These are phyloP conservation scores for Suillus variegatus DNA, from an alignment of 768 basidiomycete species.

Conservation along the genomic window DNA sequence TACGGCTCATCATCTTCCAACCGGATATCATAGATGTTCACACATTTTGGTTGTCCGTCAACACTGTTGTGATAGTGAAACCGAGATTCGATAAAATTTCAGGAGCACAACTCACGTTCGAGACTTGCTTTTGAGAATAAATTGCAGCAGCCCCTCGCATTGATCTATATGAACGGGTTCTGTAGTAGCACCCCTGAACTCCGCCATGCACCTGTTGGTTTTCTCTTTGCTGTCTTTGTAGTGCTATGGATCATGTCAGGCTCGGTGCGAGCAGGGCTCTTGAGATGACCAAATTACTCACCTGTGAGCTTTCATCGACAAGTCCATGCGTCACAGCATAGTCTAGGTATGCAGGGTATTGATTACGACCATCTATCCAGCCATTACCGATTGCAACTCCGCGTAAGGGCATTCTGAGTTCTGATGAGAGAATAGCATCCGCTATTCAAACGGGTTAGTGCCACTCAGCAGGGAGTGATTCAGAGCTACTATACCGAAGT, in stretches of 20 bases:
- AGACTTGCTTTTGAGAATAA: slow-evolving; percentile 33
- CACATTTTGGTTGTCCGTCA: slow-evolving; percentile 71
- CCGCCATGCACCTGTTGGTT: slow-evolving; percentile 60
- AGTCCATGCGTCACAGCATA: slow-evolving; percentile 81
- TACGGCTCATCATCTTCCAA: slow-evolving; percentile 81
- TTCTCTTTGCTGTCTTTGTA: slow-evolving; percentile 59
- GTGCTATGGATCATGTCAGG: slow-evolving; percentile 38
- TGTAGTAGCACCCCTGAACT: slow-evolving; percentile 38
- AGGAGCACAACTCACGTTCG: slow-evolving; percentile 24
- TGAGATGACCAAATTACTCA: slow-evolving; percentile 32
- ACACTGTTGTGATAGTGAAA: slow-evolving; percentile 43
- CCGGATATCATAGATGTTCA: slow-evolving; percentile 95
- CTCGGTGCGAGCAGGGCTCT: slow-evolving; percentile 2
- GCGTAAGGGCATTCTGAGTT: slow-evolving; percentile 60
- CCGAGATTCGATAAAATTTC: background rate
- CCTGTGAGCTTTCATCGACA: slow-evolving; percentile 69
- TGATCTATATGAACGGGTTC: slow-evolving; percentile 55
- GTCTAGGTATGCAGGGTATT: slow-evolving; percentile 90
- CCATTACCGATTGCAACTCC: slow-evolving; percentile 96
- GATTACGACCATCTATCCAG: slow-evolving; percentile 89
- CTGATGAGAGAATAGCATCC: slow-evolving; percentile 68
- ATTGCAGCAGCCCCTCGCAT: slow-evolving; percentile 63
- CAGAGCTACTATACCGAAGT: slow-evolving; percentile 61
- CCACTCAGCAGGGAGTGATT: background rate
- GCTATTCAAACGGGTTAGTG: slow-evolving; percentile 44